These are phyloP conservation scores for Penstemon eatonii DNA, from an alignment of 257 asterid species.

Conservation along the genomic window DNA sequence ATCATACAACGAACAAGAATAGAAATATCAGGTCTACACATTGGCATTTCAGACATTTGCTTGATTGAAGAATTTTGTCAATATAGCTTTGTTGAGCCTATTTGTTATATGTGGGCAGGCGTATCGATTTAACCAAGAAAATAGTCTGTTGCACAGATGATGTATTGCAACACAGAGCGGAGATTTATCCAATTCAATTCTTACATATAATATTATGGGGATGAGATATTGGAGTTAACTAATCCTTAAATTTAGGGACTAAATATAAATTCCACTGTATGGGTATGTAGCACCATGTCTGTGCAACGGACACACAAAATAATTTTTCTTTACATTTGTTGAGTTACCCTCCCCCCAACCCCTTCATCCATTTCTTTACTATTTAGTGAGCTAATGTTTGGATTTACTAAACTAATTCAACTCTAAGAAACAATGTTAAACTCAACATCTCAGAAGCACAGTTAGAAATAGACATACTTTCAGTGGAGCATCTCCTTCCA, in stretches of 20 bases:
- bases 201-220: too few relatives aligned
- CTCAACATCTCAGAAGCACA: slow-evolving; percentile 10
- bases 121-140: neutral
- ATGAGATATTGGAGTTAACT: too few relatives aligned
- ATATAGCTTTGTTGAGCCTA: neutral
- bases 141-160: neutral
- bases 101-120: neutral
- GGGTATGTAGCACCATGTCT: too few relatives aligned
- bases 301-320: neutral
- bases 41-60: neutral
- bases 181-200: neutral
- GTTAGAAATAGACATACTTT: slow-evolving; percentile 50
- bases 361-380: too few relatives aligned
- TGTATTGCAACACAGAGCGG: neutral
- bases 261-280: too few relatives aligned
- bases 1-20: neutral
- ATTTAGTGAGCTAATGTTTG: too few relatives aligned
- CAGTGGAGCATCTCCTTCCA: slow-evolving; percentile 93
- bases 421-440: neutral
- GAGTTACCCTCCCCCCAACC: neutral
- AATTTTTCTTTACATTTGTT: neutral
- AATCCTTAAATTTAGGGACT: too few relatives aligned
- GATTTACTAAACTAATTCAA: neutral
- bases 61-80: neutral
- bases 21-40: neutral